These are phyloP conservation scores for Solanum chmielewskii DNA, from an alignment of 257 asterid species.

Conservation along the genomic window DNA sequence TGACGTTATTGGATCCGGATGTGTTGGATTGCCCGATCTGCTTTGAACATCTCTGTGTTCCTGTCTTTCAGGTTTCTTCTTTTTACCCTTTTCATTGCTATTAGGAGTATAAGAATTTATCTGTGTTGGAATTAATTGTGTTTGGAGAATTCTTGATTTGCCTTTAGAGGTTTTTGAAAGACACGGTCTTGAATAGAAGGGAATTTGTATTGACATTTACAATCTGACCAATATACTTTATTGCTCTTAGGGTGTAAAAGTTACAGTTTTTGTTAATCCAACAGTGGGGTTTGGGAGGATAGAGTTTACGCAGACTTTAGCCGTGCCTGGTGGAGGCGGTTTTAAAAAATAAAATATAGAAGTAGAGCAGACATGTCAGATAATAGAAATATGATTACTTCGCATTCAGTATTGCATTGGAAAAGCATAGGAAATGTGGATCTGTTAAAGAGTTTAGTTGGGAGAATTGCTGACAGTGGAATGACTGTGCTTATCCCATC, in stretches of 20 bases:
- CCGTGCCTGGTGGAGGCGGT: background rate
- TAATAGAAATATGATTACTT: background rate
- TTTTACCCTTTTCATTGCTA: background rate
- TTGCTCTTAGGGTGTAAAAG: background rate
- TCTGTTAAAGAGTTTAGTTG: background rate
- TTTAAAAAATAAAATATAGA: background rate
- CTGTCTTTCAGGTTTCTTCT: slow-evolving; percentile 58
- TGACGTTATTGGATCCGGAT: slow-evolving; percentile 48
- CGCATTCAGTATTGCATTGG: background rate
- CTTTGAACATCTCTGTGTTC: slow-evolving; percentile 35
- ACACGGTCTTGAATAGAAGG: background rate
- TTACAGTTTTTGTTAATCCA: background rate
- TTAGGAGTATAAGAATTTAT: background rate
- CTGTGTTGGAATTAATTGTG: background rate
- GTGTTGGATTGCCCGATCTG: slow-evolving; percentile 77
- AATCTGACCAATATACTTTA: background rate
- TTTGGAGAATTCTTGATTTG: background rate
- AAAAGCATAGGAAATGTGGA: background rate
- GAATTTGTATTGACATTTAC: background rate
- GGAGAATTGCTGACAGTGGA: background rate
- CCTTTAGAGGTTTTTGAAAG: background rate
- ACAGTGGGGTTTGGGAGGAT: background rate
- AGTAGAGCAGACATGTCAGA: background rate
- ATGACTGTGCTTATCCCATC: background rate
- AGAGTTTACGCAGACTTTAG: background rate